phyloP scores from a whole-genome alignment of 2,329 filamentous ascomycete species.

The Hortaea werneckii region DNA sequence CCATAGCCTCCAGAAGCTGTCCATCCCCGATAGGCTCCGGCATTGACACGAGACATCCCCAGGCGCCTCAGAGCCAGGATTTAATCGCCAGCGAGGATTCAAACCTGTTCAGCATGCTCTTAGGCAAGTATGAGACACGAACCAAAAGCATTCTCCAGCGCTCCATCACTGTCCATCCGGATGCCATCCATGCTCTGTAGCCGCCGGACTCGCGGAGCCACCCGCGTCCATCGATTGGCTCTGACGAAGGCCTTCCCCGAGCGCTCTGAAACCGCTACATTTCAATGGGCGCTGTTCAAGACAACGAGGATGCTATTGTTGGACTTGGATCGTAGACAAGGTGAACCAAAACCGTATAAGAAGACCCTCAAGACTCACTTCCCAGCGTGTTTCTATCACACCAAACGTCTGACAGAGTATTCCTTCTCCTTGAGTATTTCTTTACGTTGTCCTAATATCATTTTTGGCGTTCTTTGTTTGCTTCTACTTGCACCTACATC shows the following conservation, averaged over 20 bases:
- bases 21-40: no score
- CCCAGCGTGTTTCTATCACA: neutral
- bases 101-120: no score
- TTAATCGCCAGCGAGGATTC: no score
- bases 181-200: slow-evolving; percentile 8
- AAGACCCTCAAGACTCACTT: neutral
- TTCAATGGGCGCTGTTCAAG: slow-evolving; percentile 3
- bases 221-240: slow-evolving; percentile 15
- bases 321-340: slow-evolving; percentile 1
- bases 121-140: no score
- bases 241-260: slow-evolving; percentile 3
- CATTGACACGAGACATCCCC: no score
- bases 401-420: neutral
- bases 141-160: no score
- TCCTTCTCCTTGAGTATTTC: slow-evolving; percentile 1
- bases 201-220: slow-evolving; percentile 12
- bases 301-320: slow-evolving; percentile 1
- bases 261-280: slow-evolving; percentile 11
- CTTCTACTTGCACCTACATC: neutral
- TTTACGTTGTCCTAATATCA: neutral
- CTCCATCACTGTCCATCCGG: neutral
- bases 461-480: neutral
- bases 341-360: slow-evolving; percentile 1
- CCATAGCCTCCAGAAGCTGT: no score
- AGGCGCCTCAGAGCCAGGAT: no score